A percentile compares a stretch with the other conserved stretches of the same genome.
These are phyloP conservation scores for Suillus weaverae DNA, from an alignment of 768 basidiomycete genomes.

Conservation along the genomic window DNA sequence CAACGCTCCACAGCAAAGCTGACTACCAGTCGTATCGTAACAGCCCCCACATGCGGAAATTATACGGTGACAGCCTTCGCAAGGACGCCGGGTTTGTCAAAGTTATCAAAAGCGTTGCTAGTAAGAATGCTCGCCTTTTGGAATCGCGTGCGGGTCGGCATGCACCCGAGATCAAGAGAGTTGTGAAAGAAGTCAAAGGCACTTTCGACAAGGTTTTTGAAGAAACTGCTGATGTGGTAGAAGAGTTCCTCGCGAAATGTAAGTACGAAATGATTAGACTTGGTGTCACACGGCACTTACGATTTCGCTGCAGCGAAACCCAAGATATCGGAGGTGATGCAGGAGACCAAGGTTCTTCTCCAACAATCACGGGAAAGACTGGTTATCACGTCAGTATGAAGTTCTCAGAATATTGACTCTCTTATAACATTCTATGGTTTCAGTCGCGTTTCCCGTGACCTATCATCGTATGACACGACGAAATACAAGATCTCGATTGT, in stretches of 20 bases:
- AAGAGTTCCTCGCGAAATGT: constrained; percentile 94
- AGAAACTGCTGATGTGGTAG: constrained; percentile 88
- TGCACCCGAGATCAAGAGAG: constrained; percentile 77
- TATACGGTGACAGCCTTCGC: constrained; percentile 91
- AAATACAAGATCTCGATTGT: constrained; percentile 74
- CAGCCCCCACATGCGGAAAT: constrained; percentile 97
- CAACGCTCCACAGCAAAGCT: neutral
- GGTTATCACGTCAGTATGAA: constrained; percentile 77
- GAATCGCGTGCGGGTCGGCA: constrained; percentile 79
- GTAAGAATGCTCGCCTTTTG: constrained; percentile 73
- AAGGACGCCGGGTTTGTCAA: constrained; percentile 98
- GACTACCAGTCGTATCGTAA: neutral
- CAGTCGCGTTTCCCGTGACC: constrained; percentile 79
- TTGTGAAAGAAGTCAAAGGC: constrained; percentile 89
- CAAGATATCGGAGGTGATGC: constrained; percentile 82
- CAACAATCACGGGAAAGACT: constrained; percentile 90
- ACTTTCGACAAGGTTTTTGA: constrained; percentile 96
- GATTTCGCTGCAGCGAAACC: constrained; percentile 65
- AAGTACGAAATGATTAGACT: constrained; percentile 26
- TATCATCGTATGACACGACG: constrained; percentile 75
- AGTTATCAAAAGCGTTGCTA: constrained; percentile 93
- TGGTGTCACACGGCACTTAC: constrained; percentile 2
- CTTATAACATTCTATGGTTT: constrained; percentile 8
- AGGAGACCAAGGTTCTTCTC: constrained; percentile 89
- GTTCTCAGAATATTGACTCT: constrained; percentile 2